Evolutionary conservation across 768 basidiomycete species (phyloP).

Genomic region (Macrolepiota dolichaula): DNA sequence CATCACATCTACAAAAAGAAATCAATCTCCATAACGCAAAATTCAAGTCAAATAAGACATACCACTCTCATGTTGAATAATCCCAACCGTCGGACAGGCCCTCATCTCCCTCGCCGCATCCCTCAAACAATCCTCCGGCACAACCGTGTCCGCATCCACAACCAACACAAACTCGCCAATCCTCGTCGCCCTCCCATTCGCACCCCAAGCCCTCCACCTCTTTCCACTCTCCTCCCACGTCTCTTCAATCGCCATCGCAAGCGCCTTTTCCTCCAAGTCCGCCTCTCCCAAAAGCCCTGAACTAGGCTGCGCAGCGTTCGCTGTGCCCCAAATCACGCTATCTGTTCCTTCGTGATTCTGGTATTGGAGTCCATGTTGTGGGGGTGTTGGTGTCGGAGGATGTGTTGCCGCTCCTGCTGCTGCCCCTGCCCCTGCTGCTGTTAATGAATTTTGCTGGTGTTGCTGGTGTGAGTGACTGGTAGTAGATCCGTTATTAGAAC

Average conservation of each 20-base stretch:
- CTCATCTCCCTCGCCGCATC: slow-evolving; percentile 84
- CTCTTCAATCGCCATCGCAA: slow-evolving; percentile 73
- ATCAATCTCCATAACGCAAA: slow-evolving; percentile 21
- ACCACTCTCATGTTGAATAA: slow-evolving; percentile 84
- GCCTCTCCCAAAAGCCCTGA: slow-evolving; percentile 27
- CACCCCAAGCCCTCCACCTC: slow-evolving; percentile 64
- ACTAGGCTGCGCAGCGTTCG: slow-evolving; percentile 2
- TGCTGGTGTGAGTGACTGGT: slow-evolving; percentile 18
- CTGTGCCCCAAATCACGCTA: slow-evolving; percentile 23
- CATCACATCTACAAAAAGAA: slow-evolving; percentile 52
- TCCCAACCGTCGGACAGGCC: slow-evolving; percentile 70
- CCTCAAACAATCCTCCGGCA: slow-evolving; percentile 81
- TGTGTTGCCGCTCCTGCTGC: too few relatives aligned
- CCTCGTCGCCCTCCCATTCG: slow-evolving; percentile 65
- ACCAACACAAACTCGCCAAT: slow-evolving; percentile 77
- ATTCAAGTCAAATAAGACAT: slow-evolving; percentile 13
- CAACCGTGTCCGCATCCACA: slow-evolving; percentile 75
- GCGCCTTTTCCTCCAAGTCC: slow-evolving; percentile 66
- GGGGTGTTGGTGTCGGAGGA: neutral
- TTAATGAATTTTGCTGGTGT: slow-evolving; percentile 23
- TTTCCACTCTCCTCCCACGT: slow-evolving; percentile 52
- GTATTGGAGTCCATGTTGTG: slow-evolving; percentile 60
- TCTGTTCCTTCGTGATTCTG: slow-evolving; percentile 66
- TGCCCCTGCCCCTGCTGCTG: too few relatives aligned
- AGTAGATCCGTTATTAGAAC: slow-evolving; percentile 10